phyloP scores from a whole-genome alignment of 352 stramenopile species.

The Globisporangium acanthophoron region DNA sequence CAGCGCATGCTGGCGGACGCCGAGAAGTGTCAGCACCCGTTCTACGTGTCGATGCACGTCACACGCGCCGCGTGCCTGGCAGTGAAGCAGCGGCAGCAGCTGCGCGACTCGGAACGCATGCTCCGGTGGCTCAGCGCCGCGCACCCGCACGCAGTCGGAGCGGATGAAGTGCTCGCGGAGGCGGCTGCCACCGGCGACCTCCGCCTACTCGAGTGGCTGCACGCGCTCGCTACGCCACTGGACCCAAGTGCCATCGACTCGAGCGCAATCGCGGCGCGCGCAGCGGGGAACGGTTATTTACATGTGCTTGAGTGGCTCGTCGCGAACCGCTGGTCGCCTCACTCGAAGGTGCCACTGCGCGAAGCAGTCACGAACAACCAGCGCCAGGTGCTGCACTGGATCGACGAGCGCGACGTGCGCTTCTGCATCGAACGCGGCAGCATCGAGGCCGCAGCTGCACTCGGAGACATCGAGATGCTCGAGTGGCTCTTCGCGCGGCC shows the following conservation, averaged over 20 bases:
- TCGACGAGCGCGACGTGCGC: background rate
- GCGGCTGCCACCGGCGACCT: background rate
- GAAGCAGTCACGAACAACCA: background rate
- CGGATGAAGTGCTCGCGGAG: background rate
- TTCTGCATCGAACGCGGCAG: background rate
- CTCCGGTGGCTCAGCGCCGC: background rate
- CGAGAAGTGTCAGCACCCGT: background rate
- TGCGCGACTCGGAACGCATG: background rate
- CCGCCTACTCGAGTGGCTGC: background rate
- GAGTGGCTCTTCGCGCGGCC: background rate
- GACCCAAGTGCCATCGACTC: background rate
- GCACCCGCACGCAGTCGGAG: background rate
- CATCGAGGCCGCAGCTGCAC: background rate
- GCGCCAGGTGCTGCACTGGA: background rate
- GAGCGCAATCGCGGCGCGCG: background rate
- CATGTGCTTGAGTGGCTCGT: background rate
- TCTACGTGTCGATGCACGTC: background rate
- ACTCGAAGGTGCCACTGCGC: background rate
- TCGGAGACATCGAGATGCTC: background rate
- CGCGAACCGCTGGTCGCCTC: background rate
- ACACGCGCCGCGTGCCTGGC: background rate
- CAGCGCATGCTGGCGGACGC: background rate
- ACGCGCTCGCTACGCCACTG: background rate
- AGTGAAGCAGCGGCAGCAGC: background rate
- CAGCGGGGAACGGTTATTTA: background rate